phyloP scores from a whole-genome alignment of 176 grass and related monocot species.

The Carex littledalei region DNA sequence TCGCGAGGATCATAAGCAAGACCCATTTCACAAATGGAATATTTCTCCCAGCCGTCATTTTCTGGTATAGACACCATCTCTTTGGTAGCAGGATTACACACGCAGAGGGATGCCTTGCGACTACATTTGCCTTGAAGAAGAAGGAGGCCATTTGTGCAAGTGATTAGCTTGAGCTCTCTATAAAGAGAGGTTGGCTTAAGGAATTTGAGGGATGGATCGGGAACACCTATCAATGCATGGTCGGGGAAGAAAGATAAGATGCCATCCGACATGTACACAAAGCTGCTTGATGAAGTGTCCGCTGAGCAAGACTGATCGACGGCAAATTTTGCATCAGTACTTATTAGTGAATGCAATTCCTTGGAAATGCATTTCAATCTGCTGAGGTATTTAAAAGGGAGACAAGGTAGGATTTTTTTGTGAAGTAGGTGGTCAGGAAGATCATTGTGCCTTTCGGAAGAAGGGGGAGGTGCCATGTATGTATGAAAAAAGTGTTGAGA shows the following conservation, averaged over 20 bases:
- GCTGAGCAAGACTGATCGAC: background rate
- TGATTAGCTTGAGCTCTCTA: background rate
- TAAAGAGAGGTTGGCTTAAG: background rate
- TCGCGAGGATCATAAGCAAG: background rate
- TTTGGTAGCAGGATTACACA: background rate
- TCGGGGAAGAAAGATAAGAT: background rate
- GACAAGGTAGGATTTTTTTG: background rate
- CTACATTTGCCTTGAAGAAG: background rate
- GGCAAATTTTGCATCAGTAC: background rate
- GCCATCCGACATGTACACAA: background rate
- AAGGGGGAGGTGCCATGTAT: background rate
- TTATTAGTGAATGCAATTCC: background rate
- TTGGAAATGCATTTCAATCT: background rate
- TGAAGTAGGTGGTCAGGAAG: background rate
- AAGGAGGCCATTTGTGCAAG: background rate
- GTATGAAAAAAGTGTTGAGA: background rate
- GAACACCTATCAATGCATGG: background rate
- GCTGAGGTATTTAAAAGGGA: background rate
- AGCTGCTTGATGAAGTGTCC: background rate
- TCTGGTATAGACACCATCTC: background rate
- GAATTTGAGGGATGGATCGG: background rate
- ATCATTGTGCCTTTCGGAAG: background rate
- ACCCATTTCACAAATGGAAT: background rate
- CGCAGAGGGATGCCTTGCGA: background rate
- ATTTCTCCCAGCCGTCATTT: background rate